phyloP scores from a whole-genome alignment of 2,329 filamentous ascomycete genomes.

The Plenodomus biglobosus region DNA sequence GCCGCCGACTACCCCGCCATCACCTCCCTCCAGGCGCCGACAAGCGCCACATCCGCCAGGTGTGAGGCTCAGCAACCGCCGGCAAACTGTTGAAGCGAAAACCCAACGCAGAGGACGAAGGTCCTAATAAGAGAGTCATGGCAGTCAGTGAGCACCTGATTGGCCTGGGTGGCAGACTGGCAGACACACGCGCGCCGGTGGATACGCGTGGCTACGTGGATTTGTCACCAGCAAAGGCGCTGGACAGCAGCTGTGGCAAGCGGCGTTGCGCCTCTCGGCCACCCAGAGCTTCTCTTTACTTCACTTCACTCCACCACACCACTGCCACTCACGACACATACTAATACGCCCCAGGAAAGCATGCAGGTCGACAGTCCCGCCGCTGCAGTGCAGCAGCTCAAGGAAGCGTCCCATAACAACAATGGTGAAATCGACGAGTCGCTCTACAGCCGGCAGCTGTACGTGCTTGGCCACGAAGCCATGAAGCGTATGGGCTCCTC shows the following conservation, averaged over 20 bases:
- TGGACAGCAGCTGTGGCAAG: constrained; percentile 10
- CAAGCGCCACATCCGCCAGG: constrained; percentile 26
- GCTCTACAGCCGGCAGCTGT: constrained; percentile 68
- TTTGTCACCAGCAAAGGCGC: constrained; percentile 23
- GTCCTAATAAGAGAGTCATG: constrained; percentile 47
- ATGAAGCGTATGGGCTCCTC: constrained; percentile 99
- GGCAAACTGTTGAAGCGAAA: constrained; percentile 50
- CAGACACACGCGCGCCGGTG: constrained; percentile 13
- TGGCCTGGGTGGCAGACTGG: constrained; percentile 3
- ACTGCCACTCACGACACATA: not conserved
- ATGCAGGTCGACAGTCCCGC: constrained; percentile 65
- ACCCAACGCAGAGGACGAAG: constrained; percentile 42
- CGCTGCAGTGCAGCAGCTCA: constrained; percentile 61
- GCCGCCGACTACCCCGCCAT: constrained; percentile 15
- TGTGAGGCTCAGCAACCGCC: constrained; percentile 27
- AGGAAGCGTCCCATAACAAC: constrained; percentile 45
- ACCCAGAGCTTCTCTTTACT: not conserved
- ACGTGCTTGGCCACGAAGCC: constrained; percentile 74
- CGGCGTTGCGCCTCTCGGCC: constrained; percentile 6
- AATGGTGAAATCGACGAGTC: constrained; percentile 68
- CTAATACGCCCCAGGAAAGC: constrained; percentile 50
- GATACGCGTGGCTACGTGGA: constrained; percentile 23
- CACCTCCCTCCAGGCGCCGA: constrained; percentile 9
- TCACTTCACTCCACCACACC: too few relatives aligned
- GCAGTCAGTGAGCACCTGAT: constrained; percentile 35